These are phyloP conservation scores for Citropsis articulata DNA, from an alignment of 345 rosid genomes.

Conservation along the genomic window DNA sequence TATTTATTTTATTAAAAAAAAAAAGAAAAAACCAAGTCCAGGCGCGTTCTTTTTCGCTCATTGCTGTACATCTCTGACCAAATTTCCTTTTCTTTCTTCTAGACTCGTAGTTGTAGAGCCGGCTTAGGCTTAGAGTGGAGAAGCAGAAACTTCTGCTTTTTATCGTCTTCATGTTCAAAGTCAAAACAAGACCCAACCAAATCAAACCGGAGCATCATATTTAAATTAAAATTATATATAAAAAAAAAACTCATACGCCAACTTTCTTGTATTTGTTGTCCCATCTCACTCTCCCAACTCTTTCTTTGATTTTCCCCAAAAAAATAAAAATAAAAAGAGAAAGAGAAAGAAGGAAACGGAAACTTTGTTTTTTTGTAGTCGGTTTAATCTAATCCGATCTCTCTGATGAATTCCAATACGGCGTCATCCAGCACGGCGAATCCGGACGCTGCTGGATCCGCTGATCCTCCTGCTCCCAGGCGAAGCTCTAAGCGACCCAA, in stretches of 20 bases:
- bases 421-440: conserved; percentile 64
- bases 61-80: neutral
- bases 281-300: neutral
- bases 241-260: neutral
- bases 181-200: neutral
- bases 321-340: too few species aligned
- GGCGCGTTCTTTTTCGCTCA: neutral
- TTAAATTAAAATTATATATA: too few species aligned
- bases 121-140: neutral
- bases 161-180: neutral
- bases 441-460: conserved; percentile 52
- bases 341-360: neutral
- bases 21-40: neutral
- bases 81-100: neutral
- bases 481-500: conserved; percentile 91
- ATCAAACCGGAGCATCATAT: neutral
- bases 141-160: neutral
- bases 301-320: neutral
- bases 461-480: conserved; percentile 69
- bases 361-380: neutral
- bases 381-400: neutral
- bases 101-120: neutral
- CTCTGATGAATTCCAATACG: conserved; percentile 47
- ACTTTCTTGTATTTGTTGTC: neutral
- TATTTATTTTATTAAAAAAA: neutral